Evolutionary conservation across 805 yeast genomes (phyloP).

Genomic region (Kodamaea kakaduensis): DNA sequence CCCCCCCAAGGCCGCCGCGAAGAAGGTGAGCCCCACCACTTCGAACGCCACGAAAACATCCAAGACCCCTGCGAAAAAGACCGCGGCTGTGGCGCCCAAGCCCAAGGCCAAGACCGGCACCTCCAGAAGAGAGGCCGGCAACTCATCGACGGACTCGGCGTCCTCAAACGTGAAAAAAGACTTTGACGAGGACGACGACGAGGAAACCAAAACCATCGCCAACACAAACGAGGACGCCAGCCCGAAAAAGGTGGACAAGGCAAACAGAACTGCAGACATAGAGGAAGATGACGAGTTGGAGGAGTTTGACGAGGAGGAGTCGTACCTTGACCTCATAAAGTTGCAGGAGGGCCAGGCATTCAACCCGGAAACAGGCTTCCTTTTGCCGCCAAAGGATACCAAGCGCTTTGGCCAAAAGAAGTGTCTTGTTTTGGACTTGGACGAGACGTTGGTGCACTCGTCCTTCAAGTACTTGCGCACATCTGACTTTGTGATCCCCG

Average conservation of each 20-base stretch:
- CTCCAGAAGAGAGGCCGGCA: slow-evolving; percentile 5
- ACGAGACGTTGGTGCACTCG: slow-evolving; percentile 94
- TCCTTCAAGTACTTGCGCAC: slow-evolving; percentile 87
- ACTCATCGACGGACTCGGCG: slow-evolving; percentile 9
- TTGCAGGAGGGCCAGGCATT: slow-evolving; percentile 71
- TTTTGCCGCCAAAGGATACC: slow-evolving; percentile 54
- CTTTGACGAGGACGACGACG: slow-evolving; percentile 28
- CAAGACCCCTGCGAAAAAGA: slow-evolving; percentile 1
- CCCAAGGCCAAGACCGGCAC: slow-evolving; percentile 2
- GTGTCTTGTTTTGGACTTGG: slow-evolving; percentile 87
- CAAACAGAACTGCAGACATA: slow-evolving; percentile 1
- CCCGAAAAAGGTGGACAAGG: neutral
- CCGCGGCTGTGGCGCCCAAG: neutral
- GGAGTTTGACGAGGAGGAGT: slow-evolving; percentile 18
- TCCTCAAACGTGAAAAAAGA: slow-evolving; percentile 20
- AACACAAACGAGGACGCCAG: slow-evolving; percentile 20
- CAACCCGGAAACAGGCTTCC: slow-evolving; percentile 57
- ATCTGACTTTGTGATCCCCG: slow-evolving; percentile 96
- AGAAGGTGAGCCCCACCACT: slow-evolving; percentile 1
- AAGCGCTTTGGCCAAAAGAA: slow-evolving; percentile 57
- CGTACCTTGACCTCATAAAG: slow-evolving; percentile 53
- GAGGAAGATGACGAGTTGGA: slow-evolving; percentile 23
- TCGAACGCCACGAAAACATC: slow-evolving; percentile 1
- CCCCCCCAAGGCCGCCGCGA: slow-evolving; percentile 1
- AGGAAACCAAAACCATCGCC: slow-evolving; percentile 34